phyloP scores from a whole-genome alignment of 768 basidiomycete genomes.

The Pisolithus marmoratus region DNA sequence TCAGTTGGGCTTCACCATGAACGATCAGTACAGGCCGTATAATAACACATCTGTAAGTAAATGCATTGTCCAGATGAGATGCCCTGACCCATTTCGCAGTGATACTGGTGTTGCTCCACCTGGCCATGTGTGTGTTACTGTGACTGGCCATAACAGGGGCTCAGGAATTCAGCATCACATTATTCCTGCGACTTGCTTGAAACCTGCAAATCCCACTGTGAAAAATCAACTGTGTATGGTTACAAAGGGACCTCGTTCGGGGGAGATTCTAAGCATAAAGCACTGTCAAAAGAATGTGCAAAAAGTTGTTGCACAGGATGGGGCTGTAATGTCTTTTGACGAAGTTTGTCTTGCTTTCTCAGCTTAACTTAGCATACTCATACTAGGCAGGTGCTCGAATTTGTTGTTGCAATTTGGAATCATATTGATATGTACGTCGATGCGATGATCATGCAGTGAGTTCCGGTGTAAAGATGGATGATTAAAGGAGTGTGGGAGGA shows the following conservation, averaged over 20 bases:
- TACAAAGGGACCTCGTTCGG: neutral
- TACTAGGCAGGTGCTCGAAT: too few relatives aligned
- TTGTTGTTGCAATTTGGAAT: too few relatives aligned
- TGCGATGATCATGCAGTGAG: too few relatives aligned
- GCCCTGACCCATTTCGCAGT: neutral
- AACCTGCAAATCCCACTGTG: neutral
- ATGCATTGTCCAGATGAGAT: neutral
- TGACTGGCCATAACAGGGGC: neutral
- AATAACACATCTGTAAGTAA: neutral
- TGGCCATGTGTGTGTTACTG: neutral
- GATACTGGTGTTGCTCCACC: neutral
- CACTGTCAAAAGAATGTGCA: too few relatives aligned
- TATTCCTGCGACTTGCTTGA: neutral
- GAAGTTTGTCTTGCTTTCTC: too few relatives aligned
- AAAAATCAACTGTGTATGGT: neutral
- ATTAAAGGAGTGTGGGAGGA: too few relatives aligned
- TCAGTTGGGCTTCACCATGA: neutral
- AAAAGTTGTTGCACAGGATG: too few relatives aligned
- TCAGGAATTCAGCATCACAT: neutral
- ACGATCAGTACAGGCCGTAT: neutral
- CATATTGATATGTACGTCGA: too few relatives aligned
- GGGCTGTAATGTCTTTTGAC: too few relatives aligned
- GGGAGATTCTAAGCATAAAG: too few relatives aligned
- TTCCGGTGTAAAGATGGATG: too few relatives aligned
- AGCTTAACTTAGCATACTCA: too few relatives aligned